Evolutionary conservation across 83 land plant genomes (phyloP), one percentile per base, ranked within the genome.

Genomic region (Picea abies): DNA sequence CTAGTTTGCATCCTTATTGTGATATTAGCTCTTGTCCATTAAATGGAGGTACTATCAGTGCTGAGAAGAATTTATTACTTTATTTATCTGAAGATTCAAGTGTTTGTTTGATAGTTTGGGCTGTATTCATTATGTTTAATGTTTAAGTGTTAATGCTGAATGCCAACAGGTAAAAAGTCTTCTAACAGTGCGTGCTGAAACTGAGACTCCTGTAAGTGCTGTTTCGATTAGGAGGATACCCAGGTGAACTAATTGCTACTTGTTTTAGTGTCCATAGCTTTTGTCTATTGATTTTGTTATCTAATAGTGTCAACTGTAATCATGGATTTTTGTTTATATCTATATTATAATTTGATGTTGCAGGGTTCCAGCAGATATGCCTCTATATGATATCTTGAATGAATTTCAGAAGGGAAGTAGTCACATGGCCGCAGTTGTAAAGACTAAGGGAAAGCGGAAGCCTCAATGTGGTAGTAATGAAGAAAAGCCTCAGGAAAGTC

Each of bases 351-450:
- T 37, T 71, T 25, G 17, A 68, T 39, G 52, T 72, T 69, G 79
- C 93, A 97, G 99, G 94, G 99, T 97, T 84, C 97, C 97, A 20
- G 91, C 96, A 73, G 93, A 98, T 80, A 94, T 94, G 97, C 99
- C 99, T 71, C 83, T 98, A 52, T 96, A 98, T 87, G 99, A 98
- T 83, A 96, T 98, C 62, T 87, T 98, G 71, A 98, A 98, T 84
- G 99, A 96, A 83, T 98, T 98, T 79, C 99, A 98, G 83, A 96
- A 98, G 85, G 99, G 99, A 66, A 90, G 91, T 86, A 98, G 97
- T 82, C 99, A 97, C 81, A 96, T 98, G 99, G 99, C 99, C 23
- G 99, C 99, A 69, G 99, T 98, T 32, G 95, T 90, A 63, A 95
- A 93, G 86, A 81, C 84, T 52, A 92, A 84, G 80, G 88, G 80